A percentile compares a stretch with the other conserved stretches of the same genome.
These are phyloP conservation scores for Colletotrichum sp. DNA, from an alignment of 2,329 filamentous ascomycete genomes.

Conservation along the genomic window DNA sequence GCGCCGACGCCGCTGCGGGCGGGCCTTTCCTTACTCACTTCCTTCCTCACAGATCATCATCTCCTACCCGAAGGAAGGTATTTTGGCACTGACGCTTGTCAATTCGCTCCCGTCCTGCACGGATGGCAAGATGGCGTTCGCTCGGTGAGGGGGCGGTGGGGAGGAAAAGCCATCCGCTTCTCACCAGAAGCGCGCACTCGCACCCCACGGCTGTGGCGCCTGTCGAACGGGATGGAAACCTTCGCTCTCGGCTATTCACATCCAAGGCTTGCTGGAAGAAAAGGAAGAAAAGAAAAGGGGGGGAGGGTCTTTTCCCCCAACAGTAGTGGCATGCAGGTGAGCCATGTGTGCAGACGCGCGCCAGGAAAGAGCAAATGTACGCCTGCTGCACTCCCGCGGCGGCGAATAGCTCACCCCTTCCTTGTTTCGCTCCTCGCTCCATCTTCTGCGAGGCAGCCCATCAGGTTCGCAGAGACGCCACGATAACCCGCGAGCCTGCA, in stretches of 20 bases:
- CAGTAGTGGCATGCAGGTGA: not conserved
- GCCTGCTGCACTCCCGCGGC: not conserved
- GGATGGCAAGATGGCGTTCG: not conserved
- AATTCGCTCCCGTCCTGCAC: not conserved
- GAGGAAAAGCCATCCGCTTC: not conserved
- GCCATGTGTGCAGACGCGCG: not conserved
- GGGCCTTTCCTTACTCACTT: not conserved
- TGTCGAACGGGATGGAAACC: not conserved
- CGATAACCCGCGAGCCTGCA: not conserved
- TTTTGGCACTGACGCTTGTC: not conserved
- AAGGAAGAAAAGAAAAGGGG: not conserved
- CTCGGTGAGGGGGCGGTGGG: not conserved
- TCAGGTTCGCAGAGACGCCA: not conserved
- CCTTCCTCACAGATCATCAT: not conserved
- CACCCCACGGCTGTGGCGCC: not conserved
- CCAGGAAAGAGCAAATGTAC: not conserved
- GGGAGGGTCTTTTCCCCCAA: not conserved
- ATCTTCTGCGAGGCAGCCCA: not conserved
- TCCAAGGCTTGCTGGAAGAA: not conserved
- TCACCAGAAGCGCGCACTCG: not conserved
- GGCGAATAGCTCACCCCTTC: not conserved
- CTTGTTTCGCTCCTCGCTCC: not conserved
- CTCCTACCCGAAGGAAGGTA: not conserved
- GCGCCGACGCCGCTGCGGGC: not conserved
- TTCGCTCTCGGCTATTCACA: not conserved